Evolutionary conservation across 495 filamentous ascomycete species (phyloP), one percentile per base, ranked within the genome.

Genomic region (Lasiosphaeria ovina): DNA sequence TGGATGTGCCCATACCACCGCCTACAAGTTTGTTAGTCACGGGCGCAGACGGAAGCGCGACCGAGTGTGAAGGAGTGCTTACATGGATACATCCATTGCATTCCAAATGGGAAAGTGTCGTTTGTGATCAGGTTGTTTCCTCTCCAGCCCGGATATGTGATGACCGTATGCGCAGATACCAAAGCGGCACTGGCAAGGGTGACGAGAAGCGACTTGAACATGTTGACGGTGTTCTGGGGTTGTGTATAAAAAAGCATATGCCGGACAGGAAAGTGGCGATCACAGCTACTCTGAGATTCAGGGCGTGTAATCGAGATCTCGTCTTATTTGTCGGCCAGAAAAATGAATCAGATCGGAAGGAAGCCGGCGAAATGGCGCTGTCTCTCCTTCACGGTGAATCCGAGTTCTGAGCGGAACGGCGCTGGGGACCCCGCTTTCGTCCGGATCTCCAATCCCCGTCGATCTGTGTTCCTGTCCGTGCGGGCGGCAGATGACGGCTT

Each of bases 81-180:
- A 98, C 94, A 99, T 75, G 95, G 94, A 81, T 97, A 99, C 73
- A 88, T 87, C 93, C 94, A 98, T 77, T 97, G 89, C 91, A 96
- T 93, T 76, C 95, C 94, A 66, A 90, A 96, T 3, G 92, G 93
- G 69, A 83, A 95, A 6, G 83, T 83, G 5, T 83, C 84, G 73
- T 91, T 95, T 50, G 87, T 89, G 65, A 87, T 81, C 45, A 98
- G 82, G 71, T 96, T 98, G 77, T 99, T 88, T 64, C 92, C 94
- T 85, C 94, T 82, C 86, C 91, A 96, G 66, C 90, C 90, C 1
- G 95, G 95, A 69, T 98, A 99, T 61, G 88, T 87, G 75, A 98
- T 89, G 69, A 97, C 79, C 12, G 85, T 94, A 72, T 99, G 94
- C 49, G 94, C 89, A 17, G 85, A 77, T 35, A 81, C 85, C 65